Evolutionary conservation across 257 asterid genomes (phyloP), one percentile per base, ranked within the genome.

Genomic region (Galeopsis tetrahit): DNA sequence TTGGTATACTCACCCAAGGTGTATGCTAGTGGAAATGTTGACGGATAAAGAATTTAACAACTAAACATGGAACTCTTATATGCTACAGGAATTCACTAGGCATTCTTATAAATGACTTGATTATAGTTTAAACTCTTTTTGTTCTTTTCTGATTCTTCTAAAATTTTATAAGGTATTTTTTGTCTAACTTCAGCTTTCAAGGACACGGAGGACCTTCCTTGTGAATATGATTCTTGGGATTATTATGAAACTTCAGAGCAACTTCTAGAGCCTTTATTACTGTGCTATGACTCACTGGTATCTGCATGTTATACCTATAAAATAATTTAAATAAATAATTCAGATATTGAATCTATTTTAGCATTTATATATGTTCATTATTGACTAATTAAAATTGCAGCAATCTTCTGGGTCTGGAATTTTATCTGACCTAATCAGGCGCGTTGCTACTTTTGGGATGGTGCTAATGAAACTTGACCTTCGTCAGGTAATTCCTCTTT

Each of bases 401-500:
- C 96, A 85, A 88, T 87, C 93, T 67, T 83, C 95, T 63, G 99
- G 97, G 40, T 89, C 99, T 51, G 96, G 86, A 62, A 83, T 94
- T 77, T 83, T 94, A 73, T 97, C 93, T 58, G 99, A 94, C 88
- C 80, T 94, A 65, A 91, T 91, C 65, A 86, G 99, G 73, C 97
- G 97, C 63, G 97, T 89, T 68, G 84, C 93, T 67, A 82, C 97
- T 34, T 94, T 94, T 42, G 97, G 97, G 52, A 94, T 94, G 96
- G 97, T 86, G 60, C 79, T 91, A 62, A 89, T 94, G 97, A 91
- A 94, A 88, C 97, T 94, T 53, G 97, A 94, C 83, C 96, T 94
- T 74, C 97, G 99, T 68, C 98, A 91, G 99, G 99, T 91, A 65
- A 48, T 52, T 68, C 53, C 65, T 44, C 34, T 40, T 78, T 80